These are phyloP conservation scores for Trypanosoma mega DNA, from an alignment of 208 protist species.

Conservation along the genomic window DNA sequence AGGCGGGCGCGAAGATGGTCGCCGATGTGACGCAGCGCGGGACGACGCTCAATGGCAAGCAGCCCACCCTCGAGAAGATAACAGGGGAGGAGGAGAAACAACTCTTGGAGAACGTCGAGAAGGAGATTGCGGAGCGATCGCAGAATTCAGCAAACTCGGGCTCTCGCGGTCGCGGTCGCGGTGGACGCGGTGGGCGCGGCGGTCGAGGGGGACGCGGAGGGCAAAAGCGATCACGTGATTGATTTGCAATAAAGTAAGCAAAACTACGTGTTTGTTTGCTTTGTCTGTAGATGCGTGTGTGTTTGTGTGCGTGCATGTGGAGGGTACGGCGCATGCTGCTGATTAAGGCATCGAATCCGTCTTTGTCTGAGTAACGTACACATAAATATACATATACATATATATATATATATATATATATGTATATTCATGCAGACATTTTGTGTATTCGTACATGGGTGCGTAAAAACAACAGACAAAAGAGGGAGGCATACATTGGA, in stretches of 20 bases:
- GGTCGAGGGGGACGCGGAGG: constrained; percentile 38
- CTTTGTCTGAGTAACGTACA: too few species aligned
- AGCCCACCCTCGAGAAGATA: constrained; percentile 67
- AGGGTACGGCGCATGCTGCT: too few species aligned
- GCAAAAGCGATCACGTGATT: constrained; percentile 44
- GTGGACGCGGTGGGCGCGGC: constrained; percentile 41
- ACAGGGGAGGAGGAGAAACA: constrained; percentile 61
- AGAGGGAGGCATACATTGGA: too few species aligned
- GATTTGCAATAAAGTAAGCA: too few species aligned
- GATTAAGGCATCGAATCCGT: too few species aligned
- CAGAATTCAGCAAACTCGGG: constrained; percentile 25
- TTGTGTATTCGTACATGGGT: too few species aligned
- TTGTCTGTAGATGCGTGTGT: too few species aligned
- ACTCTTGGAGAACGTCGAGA: constrained; percentile 74
- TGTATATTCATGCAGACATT: too few species aligned
- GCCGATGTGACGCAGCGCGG: constrained; percentile 60
- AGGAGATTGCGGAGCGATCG: constrained; percentile 79
- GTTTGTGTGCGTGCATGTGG: too few species aligned
- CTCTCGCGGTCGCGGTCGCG: constrained; percentile 31
- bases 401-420: too few species aligned
- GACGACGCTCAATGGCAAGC: constrained; percentile 76
- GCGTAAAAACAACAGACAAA: too few species aligned
- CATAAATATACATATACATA: too few species aligned
- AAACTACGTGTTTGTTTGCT: neutral
- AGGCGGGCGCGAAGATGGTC: constrained; percentile 76